phyloP scores from a whole-genome alignment of 2,329 filamentous ascomycete genomes.

The Alternaria panax region DNA sequence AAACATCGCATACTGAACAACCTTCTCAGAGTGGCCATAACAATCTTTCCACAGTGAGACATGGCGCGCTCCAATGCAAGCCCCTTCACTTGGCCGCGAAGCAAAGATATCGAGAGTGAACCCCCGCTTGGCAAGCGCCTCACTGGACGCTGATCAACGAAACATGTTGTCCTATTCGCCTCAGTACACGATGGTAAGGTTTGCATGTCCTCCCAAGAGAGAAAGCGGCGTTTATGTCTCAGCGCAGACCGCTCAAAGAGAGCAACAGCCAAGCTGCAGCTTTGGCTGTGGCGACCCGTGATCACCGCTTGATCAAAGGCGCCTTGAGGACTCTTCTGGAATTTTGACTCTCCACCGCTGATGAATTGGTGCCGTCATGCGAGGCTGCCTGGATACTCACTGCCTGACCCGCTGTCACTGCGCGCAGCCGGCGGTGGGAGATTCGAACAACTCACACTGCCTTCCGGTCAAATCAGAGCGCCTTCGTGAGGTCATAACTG shows the following conservation, averaged over 20 bases:
- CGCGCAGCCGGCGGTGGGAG: conserved; percentile 37
- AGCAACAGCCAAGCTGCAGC: conserved; percentile 30
- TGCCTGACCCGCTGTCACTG: conserved; percentile 27
- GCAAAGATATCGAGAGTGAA: conserved; percentile 6
- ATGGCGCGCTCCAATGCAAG: conserved; percentile 22
- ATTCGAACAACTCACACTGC: conserved; percentile 39
- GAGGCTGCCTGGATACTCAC: conserved; percentile 17
- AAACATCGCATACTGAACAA: background rate
- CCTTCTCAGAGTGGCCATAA: background rate
- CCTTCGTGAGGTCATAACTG: conserved; percentile 8
- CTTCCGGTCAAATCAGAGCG: conserved; percentile 24
- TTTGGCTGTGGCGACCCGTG: conserved; percentile 27
- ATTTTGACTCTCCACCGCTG: conserved; percentile 15
- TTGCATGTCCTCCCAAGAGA: conserved; percentile 10
- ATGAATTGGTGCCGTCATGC: conserved; percentile 17
- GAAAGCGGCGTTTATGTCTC: conserved; percentile 39
- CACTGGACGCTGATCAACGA: conserved; percentile 32
- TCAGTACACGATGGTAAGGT: conserved; percentile 21
- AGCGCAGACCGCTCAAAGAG: conserved; percentile 37
- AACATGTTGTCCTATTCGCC: conserved; percentile 19
- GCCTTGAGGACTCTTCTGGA: conserved; percentile 24
- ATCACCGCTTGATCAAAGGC: conserved; percentile 12
- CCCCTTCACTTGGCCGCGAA: conserved; percentile 16
- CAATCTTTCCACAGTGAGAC: conserved; percentile 10
- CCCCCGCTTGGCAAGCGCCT: conserved; percentile 26